These are phyloP conservation scores for Exophiala mesophila DNA, from an alignment of 2,329 filamentous ascomycete genomes.

Conservation along the genomic window DNA sequence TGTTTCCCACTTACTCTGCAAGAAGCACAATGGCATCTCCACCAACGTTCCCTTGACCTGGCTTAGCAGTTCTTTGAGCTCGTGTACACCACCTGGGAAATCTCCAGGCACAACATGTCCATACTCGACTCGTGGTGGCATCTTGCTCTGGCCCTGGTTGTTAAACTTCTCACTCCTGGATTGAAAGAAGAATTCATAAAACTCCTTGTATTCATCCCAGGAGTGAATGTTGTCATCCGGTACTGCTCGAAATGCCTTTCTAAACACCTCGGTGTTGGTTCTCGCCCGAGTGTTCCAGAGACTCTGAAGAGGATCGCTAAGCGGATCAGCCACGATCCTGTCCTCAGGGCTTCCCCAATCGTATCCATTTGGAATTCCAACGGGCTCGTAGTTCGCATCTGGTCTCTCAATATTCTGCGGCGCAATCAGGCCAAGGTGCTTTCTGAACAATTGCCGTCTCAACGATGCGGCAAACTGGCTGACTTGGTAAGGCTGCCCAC, in stretches of 20 bases:
- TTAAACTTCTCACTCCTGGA: slow-evolving; percentile 39
- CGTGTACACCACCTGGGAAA: slow-evolving; percentile 63
- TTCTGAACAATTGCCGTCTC: slow-evolving; percentile 78
- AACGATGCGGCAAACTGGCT: slow-evolving; percentile 79
- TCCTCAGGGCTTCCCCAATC: slow-evolving; percentile 50
- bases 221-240: slow-evolving; percentile 54
- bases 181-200: slow-evolving; percentile 58
- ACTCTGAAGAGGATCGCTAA: slow-evolving; percentile 51
- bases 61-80: slow-evolving; percentile 65
- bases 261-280: slow-evolving; percentile 57
- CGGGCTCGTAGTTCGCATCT: slow-evolving; percentile 54
- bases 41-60: slow-evolving; percentile 67
- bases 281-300: slow-evolving; percentile 56
- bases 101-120: slow-evolving; percentile 82
- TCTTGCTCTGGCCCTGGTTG: slow-evolving; percentile 36
- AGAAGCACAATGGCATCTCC: slow-evolving; percentile 86
- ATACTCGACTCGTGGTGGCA: slow-evolving; percentile 64
- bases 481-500: slow-evolving; percentile 69
- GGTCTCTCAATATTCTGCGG: slow-evolving; percentile 64
- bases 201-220: slow-evolving; percentile 60
- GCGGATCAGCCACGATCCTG: slow-evolving; percentile 52
- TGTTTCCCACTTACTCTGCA: slow-evolving; percentile 41
- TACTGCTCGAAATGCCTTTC: slow-evolving; percentile 58
- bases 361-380: slow-evolving; percentile 52
- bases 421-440: slow-evolving; percentile 77